Evolutionary conservation across 257 asterid genomes (phyloP).

Genomic region (Penstemon davidsonii): DNA sequence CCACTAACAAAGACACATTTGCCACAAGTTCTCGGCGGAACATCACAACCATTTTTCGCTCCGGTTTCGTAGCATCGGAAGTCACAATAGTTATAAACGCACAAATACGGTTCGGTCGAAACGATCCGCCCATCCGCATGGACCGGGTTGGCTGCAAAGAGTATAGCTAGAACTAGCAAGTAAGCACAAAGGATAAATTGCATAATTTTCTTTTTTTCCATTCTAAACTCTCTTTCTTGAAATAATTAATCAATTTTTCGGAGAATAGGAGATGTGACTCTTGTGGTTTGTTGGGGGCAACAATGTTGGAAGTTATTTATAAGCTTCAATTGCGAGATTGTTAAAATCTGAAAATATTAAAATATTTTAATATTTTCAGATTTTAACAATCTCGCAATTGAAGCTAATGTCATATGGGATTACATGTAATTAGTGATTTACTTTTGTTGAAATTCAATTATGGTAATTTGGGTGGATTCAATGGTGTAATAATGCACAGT

Average conservation of each 20-base stretch:
- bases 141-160: constrained; percentile 1
- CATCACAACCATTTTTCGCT: constrained; percentile 11
- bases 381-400: not conserved
- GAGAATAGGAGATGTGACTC: constrained; percentile 4
- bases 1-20: not conserved
- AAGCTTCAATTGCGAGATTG: not conserved
- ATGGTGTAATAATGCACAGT: too few species aligned
- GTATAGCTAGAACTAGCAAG: constrained; percentile 3
- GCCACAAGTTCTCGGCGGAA: not conserved
- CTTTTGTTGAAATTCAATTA: too few species aligned
- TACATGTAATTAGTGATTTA: too few species aligned
- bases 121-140: not conserved
- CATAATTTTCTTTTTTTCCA: constrained; percentile 14
- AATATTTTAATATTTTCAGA: not conserved
- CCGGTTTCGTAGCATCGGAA: constrained; percentile 24
- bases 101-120: not conserved
- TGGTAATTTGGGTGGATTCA: too few species aligned
- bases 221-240: not conserved
- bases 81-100: constrained; percentile 22
- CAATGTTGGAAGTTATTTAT: not conserved
- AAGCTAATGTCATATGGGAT: not conserved
- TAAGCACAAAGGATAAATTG: not conserved
- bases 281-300: not conserved
- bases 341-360: not conserved
- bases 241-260: not conserved